Conservation (phyloP, 768 basidiomycete species). For the Neoboletus brunneissimus region DNA sequence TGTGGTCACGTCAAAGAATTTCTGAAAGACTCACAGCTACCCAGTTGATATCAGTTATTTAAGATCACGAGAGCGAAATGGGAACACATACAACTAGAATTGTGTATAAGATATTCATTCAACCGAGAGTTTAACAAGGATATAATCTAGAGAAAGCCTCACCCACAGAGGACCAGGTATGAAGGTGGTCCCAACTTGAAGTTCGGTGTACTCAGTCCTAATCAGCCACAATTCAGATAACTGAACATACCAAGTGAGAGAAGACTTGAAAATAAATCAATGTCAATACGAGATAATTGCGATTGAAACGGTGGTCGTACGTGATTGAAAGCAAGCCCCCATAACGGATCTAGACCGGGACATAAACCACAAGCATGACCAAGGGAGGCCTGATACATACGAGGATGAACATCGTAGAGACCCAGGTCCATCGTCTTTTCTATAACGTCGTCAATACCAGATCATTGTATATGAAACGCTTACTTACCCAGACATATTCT, state of each 20-base stretch:
- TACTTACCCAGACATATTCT: constrained; percentile 8
- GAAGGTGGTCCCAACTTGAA: background rate
- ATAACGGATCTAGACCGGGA: constrained; percentile 10
- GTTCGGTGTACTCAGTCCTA: background rate
- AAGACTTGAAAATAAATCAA: background rate
- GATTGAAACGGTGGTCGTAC: background rate
- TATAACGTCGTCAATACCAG: background rate
- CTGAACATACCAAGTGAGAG: background rate
- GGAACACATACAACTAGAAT: constrained; percentile 6
- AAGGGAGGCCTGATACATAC: background rate
- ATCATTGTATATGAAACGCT: background rate
- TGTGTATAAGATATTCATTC: background rate
- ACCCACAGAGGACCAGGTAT: constrained; percentile 7
- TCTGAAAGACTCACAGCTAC: background rate
- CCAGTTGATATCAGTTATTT: background rate
- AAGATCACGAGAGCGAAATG: background rate
- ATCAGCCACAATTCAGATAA: background rate
- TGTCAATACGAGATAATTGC: background rate
- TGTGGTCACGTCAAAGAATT: no score
- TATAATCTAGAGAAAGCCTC: background rate
- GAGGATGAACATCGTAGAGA: background rate
- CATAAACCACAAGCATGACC: background rate
- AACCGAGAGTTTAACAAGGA: background rate
- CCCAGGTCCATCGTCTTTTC: background rate
- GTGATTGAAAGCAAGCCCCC: background rate